A percentile compares a stretch with the other conserved stretches of the same genome.
Evolutionary conservation across 495 filamentous ascomycete species (phyloP).

Genomic region (Durotheca rogersii): DNA sequence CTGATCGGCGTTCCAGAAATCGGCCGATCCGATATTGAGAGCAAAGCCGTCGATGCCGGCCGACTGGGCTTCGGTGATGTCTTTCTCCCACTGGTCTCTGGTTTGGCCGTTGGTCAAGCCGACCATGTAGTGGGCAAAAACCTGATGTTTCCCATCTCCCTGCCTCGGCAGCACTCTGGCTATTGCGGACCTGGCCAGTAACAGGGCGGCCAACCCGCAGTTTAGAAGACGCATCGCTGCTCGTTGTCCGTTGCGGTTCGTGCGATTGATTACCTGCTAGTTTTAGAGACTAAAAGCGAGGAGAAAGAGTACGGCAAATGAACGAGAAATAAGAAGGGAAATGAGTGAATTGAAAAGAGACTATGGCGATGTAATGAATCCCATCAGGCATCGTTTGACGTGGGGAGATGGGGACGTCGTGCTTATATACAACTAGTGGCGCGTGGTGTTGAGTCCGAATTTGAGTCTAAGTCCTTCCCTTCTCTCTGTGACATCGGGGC

Average conservation of each 20-base stretch:
- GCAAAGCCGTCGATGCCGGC: constrained; percentile 73
- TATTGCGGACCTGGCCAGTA: constrained; percentile 22
- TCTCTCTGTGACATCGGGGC: constrained; percentile 8
- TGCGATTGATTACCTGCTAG: not conserved
- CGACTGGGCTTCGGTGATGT: constrained; percentile 60
- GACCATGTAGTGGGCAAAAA: constrained; percentile 55
- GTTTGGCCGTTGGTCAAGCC: constrained; percentile 48
- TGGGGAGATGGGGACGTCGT: too few species aligned
- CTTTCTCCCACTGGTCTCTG: constrained; percentile 54
- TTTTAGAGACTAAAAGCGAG: not conserved
- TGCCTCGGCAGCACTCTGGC: constrained; percentile 18
- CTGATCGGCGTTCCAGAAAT: constrained; percentile 52
- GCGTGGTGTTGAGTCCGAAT: constrained; percentile 2
- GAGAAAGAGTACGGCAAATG: too few species aligned
- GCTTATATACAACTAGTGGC: too few species aligned
- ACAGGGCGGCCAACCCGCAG: constrained; percentile 13
- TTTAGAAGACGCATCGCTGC: constrained; percentile 23
- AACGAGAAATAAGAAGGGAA: too few species aligned
- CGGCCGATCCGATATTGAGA: constrained; percentile 61
- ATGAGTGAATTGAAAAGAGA: too few species aligned
- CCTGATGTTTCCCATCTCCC: constrained; percentile 28
- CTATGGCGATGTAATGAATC: constrained; percentile 10
- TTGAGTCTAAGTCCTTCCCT: constrained; percentile 14
- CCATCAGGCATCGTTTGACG: not conserved
- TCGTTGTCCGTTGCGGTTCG: constrained; percentile 1